Evolutionary conservation across 257 asterid genomes (phyloP).

Genomic region (Ocimum tenuiflorum): DNA sequence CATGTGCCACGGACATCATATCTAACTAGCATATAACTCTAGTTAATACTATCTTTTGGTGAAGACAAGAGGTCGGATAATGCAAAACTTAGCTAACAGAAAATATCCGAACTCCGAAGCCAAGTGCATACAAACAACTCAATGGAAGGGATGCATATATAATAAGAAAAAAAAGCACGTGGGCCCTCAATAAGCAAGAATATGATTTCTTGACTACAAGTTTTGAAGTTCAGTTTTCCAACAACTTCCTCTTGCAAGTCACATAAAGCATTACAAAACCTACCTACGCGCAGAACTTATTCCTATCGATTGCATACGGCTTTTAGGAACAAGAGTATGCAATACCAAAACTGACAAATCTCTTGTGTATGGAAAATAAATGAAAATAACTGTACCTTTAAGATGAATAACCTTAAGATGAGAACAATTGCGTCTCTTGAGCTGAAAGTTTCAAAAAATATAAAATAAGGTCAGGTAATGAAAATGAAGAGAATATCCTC

Average conservation of each 20-base stretch:
- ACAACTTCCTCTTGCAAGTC: background rate
- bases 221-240: background rate
- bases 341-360: background rate
- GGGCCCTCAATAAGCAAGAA: no score
- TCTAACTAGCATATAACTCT: no score
- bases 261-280: background rate
- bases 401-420: conserved; percentile 57
- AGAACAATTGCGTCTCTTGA: conserved; percentile 86
- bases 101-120: no score
- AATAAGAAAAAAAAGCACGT: no score
- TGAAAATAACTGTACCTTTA: conserved; percentile 46
- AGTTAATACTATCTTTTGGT: background rate
- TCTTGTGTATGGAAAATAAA: background rate
- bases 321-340: background rate
- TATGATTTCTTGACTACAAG: no score
- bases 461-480: background rate
- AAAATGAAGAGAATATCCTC: background rate
- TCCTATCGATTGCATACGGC: background rate
- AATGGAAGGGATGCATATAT: no score
- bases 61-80: background rate
- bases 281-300: background rate
- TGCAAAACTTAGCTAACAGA: no score
- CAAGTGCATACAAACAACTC: no score
- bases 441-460: conserved; percentile 47
- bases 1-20: no score